phyloP scores from a whole-genome alignment of 2,329 filamentous ascomycete genomes.

The Hypoxylon sp. region DNA sequence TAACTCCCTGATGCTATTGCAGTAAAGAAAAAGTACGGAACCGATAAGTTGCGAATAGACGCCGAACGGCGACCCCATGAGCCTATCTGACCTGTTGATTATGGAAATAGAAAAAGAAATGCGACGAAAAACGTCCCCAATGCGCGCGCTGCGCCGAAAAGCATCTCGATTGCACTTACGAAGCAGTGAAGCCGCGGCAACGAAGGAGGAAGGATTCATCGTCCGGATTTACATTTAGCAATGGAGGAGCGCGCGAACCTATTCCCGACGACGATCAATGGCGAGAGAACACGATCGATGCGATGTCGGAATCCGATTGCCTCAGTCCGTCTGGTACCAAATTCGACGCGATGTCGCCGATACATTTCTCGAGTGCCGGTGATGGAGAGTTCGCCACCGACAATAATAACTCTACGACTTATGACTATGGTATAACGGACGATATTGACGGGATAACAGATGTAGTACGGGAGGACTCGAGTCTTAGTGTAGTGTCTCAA shows the following conservation, averaged over 20 bases:
- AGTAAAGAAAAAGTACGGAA: constrained; percentile 64
- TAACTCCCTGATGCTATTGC: constrained; percentile 34
- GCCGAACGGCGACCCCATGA: too few species aligned
- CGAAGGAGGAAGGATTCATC: constrained; percentile 50
- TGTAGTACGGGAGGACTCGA: constrained; percentile 38
- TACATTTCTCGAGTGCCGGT: constrained; percentile 29
- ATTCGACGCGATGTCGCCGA: constrained; percentile 28
- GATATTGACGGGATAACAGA: constrained; percentile 25
- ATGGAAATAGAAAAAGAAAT: constrained; percentile 67
- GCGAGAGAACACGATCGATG: constrained; percentile 32
- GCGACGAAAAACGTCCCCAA: constrained; percentile 60
- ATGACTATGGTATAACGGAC: constrained; percentile 42
- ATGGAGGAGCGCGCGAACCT: constrained; percentile 20
- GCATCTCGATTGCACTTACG: constrained; percentile 59
- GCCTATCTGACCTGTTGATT: too few species aligned
- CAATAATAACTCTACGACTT: constrained; percentile 43
- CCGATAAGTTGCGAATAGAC: too few species aligned
- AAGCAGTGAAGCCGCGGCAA: constrained; percentile 55
- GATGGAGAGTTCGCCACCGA: constrained; percentile 45
- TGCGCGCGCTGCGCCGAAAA: constrained; percentile 62
- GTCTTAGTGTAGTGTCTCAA: constrained; percentile 29
- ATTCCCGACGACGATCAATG: constrained; percentile 35
- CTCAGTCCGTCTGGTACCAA: constrained; percentile 36
- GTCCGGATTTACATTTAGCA: constrained; percentile 27
- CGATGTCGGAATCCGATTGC: constrained; percentile 35